Base-by-base conservation (phyloP, 805 yeast species). In the Komagataella pastoris region DNA sequence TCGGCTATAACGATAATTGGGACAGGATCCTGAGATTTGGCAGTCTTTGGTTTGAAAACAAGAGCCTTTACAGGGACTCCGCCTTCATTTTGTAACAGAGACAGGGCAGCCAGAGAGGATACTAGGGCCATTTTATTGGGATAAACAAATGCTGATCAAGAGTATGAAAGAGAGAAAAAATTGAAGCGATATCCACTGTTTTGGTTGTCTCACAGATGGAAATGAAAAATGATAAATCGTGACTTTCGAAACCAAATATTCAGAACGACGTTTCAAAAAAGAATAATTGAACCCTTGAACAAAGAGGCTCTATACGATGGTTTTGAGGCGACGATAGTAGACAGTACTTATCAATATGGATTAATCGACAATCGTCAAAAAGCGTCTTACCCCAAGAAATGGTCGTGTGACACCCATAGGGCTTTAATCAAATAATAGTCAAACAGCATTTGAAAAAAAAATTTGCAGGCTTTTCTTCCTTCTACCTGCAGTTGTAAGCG, bases 31-130 rank as follows among this genome's bases (percentile, higher is more conserved):
- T 86, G 88, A 49, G 88, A 70, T 63, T 88, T 88, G 44, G 95
- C 83, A 49, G 96, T 87, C 70, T 88, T 88, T 59, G 96, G 96
- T 70, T 88, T 88, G 78, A 88, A 88, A 24, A 88, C 89, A 55
- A 88, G 72, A 3, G 90, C 77, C 67, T 88, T 88, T 55, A 87
- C 76, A 24, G 81, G 71, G 24, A 71, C 55, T 2, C 84, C 74
- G 44, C 73, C 70, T 48, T 73, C 82, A 49, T 76, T 65, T 17
- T 74, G 59, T 47, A 76, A 82, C 57, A 84, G 67, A 46, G 89
- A 82, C 55, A 85, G 71, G 48, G 81, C 75, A 47, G 88, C 80
- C 58, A 85, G 76, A 19, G 83, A 69, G 60, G 82, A 79, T 71
- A 80, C 87, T 57, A 83, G 73, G 48, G 87, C 79, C 88, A 83